These are phyloP conservation scores for Coniochaeta sp. DNA, from an alignment of 2,329 filamentous ascomycete species.

Conservation along the genomic window DNA sequence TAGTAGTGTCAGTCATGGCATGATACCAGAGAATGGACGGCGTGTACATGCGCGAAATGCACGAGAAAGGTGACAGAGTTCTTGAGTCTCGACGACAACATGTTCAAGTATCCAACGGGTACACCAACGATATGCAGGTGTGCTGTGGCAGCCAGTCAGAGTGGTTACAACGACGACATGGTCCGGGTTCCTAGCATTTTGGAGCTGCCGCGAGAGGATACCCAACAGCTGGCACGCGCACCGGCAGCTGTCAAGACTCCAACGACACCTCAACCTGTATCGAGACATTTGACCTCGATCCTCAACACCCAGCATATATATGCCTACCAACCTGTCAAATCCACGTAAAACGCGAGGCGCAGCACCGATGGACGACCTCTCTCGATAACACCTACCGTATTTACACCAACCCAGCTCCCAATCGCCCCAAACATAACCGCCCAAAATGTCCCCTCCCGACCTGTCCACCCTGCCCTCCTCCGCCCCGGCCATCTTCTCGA, in stretches of 20 bases:
- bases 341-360: not conserved
- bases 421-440: not conserved
- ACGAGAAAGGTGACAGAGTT: too few relatives aligned
- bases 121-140: too few relatives aligned
- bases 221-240: not conserved
- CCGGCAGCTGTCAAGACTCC: not conserved
- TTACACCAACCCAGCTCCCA: not conserved
- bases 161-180: too few relatives aligned
- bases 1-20: too few relatives aligned
- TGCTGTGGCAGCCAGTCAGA: too few relatives aligned
- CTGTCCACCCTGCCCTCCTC: constrained; percentile 39
- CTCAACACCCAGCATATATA: not conserved
- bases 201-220: not conserved
- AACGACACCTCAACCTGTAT: not conserved
- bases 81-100: too few relatives aligned
- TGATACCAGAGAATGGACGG: too few relatives aligned
- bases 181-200: not conserved
- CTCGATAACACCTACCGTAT: not conserved
- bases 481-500: constrained; percentile 45
- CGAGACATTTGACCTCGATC: not conserved
- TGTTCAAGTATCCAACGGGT: too few relatives aligned
- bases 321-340: not conserved
- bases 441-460: constrained; percentile 23
- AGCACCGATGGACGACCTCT: not conserved
- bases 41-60: too few relatives aligned